phyloP scores from a whole-genome alignment of 495 filamentous ascomycete genomes.

The Penicillium maclennaniae region DNA sequence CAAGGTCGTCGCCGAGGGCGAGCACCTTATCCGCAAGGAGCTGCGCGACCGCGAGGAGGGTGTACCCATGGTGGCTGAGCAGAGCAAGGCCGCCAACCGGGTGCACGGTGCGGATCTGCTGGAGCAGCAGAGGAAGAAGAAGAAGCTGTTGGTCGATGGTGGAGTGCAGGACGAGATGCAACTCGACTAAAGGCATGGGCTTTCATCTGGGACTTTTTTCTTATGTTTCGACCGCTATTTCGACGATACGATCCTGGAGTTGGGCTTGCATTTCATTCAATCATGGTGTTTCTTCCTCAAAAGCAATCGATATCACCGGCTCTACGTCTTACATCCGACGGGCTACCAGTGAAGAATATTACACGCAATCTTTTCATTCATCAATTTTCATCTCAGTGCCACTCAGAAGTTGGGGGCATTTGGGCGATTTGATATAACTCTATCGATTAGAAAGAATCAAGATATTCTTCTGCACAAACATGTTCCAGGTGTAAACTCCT shows the following conservation, averaged over 20 bases:
- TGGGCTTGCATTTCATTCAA: slow-evolving; percentile 28
- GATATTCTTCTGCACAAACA: neutral
- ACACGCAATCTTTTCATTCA: neutral
- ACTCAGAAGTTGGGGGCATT: neutral
- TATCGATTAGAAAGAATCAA: neutral
- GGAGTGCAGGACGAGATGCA: slow-evolving; percentile 68
- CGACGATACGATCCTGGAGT: slow-evolving; percentile 30
- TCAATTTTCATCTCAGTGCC: neutral
- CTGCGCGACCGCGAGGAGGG: slow-evolving; percentile 44
- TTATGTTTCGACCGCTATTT: slow-evolving; percentile 22
- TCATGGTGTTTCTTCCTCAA: slow-evolving; percentile 24
- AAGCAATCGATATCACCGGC: slow-evolving; percentile 31
- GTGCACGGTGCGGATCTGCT: slow-evolving; percentile 52
- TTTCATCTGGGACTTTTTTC: slow-evolving; percentile 8
- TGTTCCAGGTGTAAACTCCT: neutral
- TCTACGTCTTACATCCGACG: slow-evolving; percentile 21
- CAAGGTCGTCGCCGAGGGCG: slow-evolving; percentile 85
- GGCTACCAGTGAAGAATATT: slow-evolving; percentile 10
- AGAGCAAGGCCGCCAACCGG: slow-evolving; percentile 33
- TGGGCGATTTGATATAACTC: neutral
- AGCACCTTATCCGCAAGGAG: slow-evolving; percentile 65
- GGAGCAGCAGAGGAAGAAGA: slow-evolving; percentile 60
- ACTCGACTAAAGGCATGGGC: slow-evolving; percentile 55
- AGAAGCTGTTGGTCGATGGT: slow-evolving; percentile 61
- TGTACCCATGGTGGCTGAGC: slow-evolving; percentile 37